Conservation (phyloP, 2,329 filamentous ascomycete genomes). For the Tolypocladium paradoxum region DNA sequence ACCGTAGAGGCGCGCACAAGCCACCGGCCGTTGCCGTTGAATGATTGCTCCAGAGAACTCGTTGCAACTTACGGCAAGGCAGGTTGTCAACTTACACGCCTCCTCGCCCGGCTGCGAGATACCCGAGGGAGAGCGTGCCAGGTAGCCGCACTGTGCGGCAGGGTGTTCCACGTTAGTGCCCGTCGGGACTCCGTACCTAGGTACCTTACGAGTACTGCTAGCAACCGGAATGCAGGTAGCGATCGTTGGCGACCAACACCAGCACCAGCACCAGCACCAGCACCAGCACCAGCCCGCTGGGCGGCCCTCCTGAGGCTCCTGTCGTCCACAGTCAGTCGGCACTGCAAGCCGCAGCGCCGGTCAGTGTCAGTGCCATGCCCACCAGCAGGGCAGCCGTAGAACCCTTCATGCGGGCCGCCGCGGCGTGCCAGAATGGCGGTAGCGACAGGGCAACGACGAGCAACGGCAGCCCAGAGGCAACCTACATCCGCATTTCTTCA, state of each 20-base stretch:
- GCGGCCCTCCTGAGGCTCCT: too few species aligned
- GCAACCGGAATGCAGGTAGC: not conserved
- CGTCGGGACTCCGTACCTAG: slow-evolving; percentile 3
- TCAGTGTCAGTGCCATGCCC: not conserved
- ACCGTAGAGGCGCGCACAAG: not conserved
- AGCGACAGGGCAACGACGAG: slow-evolving; percentile 3
- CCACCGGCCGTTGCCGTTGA: not conserved
- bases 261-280: too few species aligned
- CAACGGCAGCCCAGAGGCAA: not conserved
- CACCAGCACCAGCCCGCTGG: too few species aligned
- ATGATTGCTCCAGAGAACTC: not conserved
- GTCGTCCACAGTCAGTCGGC: not conserved
- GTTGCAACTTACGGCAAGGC: too few species aligned
- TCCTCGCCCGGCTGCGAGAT: slow-evolving; percentile 1
- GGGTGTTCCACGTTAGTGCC: slow-evolving; percentile 2
- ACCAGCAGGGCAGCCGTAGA: not conserved
- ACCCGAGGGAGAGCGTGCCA: not conserved
- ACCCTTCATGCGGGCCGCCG: slow-evolving; percentile 2
- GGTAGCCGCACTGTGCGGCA: not conserved
- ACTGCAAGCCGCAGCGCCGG: not conserved
- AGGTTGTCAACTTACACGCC: not conserved
- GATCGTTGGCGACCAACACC: not conserved
- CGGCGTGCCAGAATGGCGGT: slow-evolving; percentile 5
- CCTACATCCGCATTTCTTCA: not conserved
- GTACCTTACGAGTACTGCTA: too few species aligned